Evolutionary conservation across 2,329 filamentous ascomycete genomes (phyloP), one percentile per base, ranked within the genome.

Genomic region (Madurella mycetomatis): DNA sequence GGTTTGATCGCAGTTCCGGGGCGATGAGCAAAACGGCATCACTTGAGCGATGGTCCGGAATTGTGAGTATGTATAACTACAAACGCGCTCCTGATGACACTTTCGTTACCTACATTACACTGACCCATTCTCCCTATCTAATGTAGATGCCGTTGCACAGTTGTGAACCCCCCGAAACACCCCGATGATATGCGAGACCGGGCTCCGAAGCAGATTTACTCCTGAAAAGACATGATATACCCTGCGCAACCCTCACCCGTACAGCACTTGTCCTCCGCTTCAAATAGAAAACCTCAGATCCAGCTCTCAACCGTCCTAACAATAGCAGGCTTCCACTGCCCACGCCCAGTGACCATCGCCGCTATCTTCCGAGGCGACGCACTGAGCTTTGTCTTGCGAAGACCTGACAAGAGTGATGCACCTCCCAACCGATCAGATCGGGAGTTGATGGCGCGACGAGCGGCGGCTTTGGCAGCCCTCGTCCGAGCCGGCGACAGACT

Each of bases 401-500:
- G 50, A 5, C 57, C 47, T 13, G 51, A 50, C 19, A 59, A 52
- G 18, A 62, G 25, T 16, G 51, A 52, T 32, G 25, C 25, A 7
- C 25, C 42, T 42, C 9, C 47, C 30, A 4, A 16, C 37, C 9
- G 2, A 30, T 3, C 31, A 9, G 19, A 9, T 32, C 17, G 18
- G 2, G 49, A 17, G 9, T 13, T 37, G 37, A 18, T 17, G 11
- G 16, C 37, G 17, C 31, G 39, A 25, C 18, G 43, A 9, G 46
- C 31, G 25, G 12, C 17, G 16, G 25, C 13, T 13, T 41, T 15
- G 3, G 12, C 43, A 7, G 13, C 25, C 9, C 30, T 34, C 25
- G 25, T 37, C 16, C 50, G 56, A 39, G 47, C 30, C 8, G 61
- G 60, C 11, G 63, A 65, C 9, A 57, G 61, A 30, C 55, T 62